These are phyloP conservation scores for Ricinus communis DNA, from an alignment of 345 rosid species.

Conservation along the genomic window DNA sequence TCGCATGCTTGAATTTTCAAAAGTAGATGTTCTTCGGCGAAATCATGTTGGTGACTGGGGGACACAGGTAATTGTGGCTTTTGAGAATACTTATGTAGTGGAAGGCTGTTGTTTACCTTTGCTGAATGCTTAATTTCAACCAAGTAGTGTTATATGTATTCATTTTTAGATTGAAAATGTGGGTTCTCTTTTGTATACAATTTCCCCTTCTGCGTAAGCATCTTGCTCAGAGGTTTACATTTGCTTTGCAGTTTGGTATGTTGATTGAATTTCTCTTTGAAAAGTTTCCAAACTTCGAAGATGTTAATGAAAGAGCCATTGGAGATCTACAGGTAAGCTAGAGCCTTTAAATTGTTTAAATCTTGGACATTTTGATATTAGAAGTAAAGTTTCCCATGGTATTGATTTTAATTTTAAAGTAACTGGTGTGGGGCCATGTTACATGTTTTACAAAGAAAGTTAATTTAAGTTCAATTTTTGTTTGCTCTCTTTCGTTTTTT, in stretches of 20 bases:
- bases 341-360: neutral
- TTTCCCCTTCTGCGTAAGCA: neutral
- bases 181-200: neutral
- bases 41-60: slow-evolving; percentile 99
- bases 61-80: slow-evolving; percentile 68
- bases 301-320: slow-evolving; percentile 67
- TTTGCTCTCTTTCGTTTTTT: neutral
- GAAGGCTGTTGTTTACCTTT: neutral
- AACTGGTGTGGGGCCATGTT: too few relatives aligned
- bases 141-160: neutral
- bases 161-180: neutral
- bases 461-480: too few relatives aligned
- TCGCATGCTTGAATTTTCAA: slow-evolving; percentile 89
- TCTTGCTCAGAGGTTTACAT: slow-evolving; percentile 7
- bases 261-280: slow-evolving; percentile 89
- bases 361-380: neutral
- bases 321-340: slow-evolving; percentile 87
- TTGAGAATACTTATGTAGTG: neutral
- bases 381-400: neutral
- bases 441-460: too few relatives aligned
- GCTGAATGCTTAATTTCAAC: neutral
- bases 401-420: neutral
- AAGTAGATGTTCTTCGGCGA: slow-evolving; percentile 85
- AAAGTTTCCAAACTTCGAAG: slow-evolving; percentile 64
- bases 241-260: slow-evolving; percentile 86